These are phyloP conservation scores for Sphagnum tenellum DNA, from an alignment of 225 moss, liverwort and hornwort species.

Conservation along the genomic window DNA sequence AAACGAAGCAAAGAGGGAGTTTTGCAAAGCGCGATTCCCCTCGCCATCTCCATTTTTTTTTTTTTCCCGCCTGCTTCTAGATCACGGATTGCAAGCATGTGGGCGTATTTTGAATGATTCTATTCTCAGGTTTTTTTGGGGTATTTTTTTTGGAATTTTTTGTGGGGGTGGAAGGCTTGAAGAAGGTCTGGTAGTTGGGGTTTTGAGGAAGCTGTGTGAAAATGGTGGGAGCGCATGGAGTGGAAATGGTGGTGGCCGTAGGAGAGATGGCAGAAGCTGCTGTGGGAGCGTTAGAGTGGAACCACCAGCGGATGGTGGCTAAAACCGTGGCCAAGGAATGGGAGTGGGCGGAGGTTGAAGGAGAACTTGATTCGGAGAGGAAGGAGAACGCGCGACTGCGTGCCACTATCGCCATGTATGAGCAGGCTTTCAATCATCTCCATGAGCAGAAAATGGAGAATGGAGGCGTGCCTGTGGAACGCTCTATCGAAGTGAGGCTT, in stretches of 20 bases:
- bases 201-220: too few relatives aligned
- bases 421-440: conserved; percentile 44
- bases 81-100: too few relatives aligned
- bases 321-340: conserved; percentile 32
- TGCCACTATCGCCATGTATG: conserved; percentile 59
- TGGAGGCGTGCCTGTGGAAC: conserved; percentile 30
- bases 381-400: conserved; percentile 58
- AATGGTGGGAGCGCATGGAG: conserved; percentile 44
- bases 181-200: too few relatives aligned
- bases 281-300: conserved; percentile 70
- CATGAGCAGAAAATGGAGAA: conserved; percentile 34
- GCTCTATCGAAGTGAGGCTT: conserved; percentile 21
- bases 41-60: too few relatives aligned
- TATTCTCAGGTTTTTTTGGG: too few relatives aligned
- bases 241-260: conserved; percentile 80
- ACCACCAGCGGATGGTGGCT: conserved; percentile 32
- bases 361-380: conserved; percentile 53
- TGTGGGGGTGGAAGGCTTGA: too few relatives aligned
- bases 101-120: too few relatives aligned
- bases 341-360: conserved; percentile 59
- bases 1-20: too few relatives aligned
- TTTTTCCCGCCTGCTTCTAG: too few relatives aligned
- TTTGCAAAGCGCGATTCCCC: too few relatives aligned
- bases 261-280: conserved; percentile 87
- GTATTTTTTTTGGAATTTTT: too few relatives aligned